Evolutionary conservation across 2,329 filamentous ascomycete species (phyloP).

Genomic region (Orbilia blumenaviensis): DNA sequence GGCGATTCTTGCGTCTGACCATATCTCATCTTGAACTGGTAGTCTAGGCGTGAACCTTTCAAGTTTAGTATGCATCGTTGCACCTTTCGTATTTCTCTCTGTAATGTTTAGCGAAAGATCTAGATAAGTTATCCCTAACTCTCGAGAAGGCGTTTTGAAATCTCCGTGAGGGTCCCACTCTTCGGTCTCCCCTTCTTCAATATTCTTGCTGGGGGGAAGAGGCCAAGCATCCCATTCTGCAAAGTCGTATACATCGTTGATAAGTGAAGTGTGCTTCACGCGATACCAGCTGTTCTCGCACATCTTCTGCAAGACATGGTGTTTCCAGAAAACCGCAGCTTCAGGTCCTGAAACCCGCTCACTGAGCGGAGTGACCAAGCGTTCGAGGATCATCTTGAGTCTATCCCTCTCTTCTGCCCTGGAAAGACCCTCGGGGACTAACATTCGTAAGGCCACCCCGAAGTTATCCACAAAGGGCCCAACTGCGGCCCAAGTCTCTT

Average conservation of each 20-base stretch:
- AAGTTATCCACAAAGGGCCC: conserved; percentile 14
- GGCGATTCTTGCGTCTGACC: background rate
- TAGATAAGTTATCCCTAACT: background rate
- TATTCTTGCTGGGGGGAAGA: background rate
- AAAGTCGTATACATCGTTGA: background rate
- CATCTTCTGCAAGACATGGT: background rate
- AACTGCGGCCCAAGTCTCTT: background rate
- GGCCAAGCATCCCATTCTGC: background rate
- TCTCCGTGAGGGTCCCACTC: background rate
- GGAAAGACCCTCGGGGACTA: background rate
- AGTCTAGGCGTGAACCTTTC: background rate
- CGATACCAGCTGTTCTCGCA: background rate
- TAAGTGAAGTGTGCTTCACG: too few species aligned
- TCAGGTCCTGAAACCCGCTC: too few species aligned
- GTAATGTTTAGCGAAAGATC: background rate
- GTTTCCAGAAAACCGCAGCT: background rate
- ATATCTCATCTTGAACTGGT: background rate
- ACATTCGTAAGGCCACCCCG: background rate
- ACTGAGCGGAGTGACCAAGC: too few species aligned
- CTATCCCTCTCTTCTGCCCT: background rate
- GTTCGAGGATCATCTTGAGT: too few species aligned
- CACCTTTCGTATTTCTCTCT: background rate
- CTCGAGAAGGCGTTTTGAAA: background rate
- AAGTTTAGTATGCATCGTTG: background rate
- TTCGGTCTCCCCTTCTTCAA: background rate